A percentile compares a stretch with the other conserved stretches of the same genome.
phyloP scores from a whole-genome alignment of 2,329 filamentous ascomycete genomes.

The Claviceps fusiformis region DNA sequence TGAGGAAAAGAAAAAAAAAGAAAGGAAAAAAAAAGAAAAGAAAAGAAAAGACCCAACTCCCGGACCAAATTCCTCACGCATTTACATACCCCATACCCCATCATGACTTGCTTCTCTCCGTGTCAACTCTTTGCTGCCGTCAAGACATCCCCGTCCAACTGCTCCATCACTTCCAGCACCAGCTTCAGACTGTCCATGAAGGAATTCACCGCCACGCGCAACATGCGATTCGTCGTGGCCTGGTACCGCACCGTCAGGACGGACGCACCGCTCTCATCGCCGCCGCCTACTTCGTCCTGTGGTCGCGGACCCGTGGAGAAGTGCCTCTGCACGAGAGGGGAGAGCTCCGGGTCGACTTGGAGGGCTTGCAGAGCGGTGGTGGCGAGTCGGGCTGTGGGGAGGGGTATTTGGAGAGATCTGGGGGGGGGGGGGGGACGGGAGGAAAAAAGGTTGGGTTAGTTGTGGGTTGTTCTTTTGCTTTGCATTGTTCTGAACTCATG shows the following conservation, averaged over 20 bases:
- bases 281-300: background rate
- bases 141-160: constrained; percentile 75
- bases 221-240: constrained; percentile 90
- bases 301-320: constrained; percentile 41
- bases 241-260: constrained; percentile 64
- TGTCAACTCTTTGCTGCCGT: background rate
- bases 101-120: background rate
- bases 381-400: constrained; percentile 69
- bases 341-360: constrained; percentile 79
- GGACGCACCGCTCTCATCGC: constrained; percentile 14
- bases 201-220: constrained; percentile 88
- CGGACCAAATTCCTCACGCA: no score
- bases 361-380: constrained; percentile 61
- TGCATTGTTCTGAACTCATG: background rate
- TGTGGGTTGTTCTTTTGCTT: background rate
- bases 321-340: constrained; percentile 61
- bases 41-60: no score
- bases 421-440: background rate
- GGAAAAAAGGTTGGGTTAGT: background rate
- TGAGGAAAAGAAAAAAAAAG: no score
- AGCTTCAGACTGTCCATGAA: constrained; percentile 86
- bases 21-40: no score
- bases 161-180: constrained; percentile 78
- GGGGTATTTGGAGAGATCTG: constrained; percentile 64
- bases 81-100: no score